Evolutionary conservation across 345 rosid species (phyloP).

Genomic region (Eutrema heterophyllum): DNA sequence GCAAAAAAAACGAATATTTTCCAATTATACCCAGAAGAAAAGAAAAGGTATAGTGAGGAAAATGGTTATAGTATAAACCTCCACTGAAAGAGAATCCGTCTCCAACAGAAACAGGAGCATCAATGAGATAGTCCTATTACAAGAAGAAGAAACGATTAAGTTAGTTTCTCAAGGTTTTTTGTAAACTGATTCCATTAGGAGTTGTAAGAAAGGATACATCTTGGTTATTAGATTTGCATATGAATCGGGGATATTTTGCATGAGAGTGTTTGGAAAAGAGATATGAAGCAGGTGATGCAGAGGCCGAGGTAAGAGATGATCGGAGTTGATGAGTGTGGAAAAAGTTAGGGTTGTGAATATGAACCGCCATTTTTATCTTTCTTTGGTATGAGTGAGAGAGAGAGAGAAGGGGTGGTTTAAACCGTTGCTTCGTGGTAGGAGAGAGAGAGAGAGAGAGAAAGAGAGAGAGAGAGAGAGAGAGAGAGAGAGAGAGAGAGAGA

Average conservation of each 20-base stretch:
- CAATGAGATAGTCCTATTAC: constrained; percentile 72
- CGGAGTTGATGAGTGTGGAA: constrained; percentile 27
- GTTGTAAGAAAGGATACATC: constrained; percentile 36
- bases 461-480: too few species aligned
- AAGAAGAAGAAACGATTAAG: not conserved
- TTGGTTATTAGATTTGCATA: constrained; percentile 42
- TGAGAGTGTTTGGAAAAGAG: not conserved
- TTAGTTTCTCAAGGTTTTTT: not conserved
- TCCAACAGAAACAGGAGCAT: constrained; percentile 82
- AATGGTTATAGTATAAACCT: constrained; percentile 34
- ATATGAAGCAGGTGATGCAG: constrained; percentile 12
- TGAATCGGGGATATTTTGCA: constrained; percentile 32
- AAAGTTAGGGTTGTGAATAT: constrained; percentile 31
- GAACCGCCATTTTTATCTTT: constrained; percentile 22
- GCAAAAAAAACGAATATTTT: constrained; percentile 11
- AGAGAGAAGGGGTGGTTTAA: constrained; percentile 19
- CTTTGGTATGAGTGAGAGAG: constrained; percentile 11
- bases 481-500: not conserved
- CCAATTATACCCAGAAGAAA: not conserved
- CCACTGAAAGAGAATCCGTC: constrained; percentile 96
- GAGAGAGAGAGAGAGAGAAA: constrained; percentile 5
- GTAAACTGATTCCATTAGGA: not conserved
- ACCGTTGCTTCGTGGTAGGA: constrained; percentile 11
- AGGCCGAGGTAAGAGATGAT: constrained; percentile 11
- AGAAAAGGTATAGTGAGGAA: not conserved